Conservation (phyloP, 148 eudicot species). For the Pharnaceum exiguum region DNA sequence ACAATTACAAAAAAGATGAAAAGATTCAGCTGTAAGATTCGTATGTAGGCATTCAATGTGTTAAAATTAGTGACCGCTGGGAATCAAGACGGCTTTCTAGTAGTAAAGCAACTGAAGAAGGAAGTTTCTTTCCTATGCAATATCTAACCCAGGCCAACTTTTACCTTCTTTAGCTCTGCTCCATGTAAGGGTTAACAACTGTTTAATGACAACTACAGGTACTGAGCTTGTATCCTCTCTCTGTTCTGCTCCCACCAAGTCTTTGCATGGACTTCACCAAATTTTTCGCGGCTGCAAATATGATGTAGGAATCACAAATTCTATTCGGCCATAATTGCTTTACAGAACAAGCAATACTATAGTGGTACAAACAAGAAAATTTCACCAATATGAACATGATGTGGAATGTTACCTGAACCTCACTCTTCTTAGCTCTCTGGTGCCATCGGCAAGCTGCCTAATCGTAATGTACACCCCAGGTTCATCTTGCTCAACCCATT, state of each 20-base stretch:
- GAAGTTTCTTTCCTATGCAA: constrained; percentile 17
- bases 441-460: constrained; percentile 82
- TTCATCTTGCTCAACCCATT: constrained; percentile 96
- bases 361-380: too few relatives aligned
- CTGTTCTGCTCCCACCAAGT: constrained; percentile 81
- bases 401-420: constrained; percentile 78
- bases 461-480: constrained; percentile 90
- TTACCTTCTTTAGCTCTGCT: constrained; percentile 8
- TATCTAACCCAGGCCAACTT: constrained; percentile 9
- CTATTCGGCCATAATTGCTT: not conserved
- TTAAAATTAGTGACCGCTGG: constrained; percentile 8
- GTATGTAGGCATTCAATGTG: constrained; percentile 9
- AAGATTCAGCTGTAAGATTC: constrained; percentile 5
- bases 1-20: constrained; percentile 11
- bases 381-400: too few relatives aligned
- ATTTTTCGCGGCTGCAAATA: constrained; percentile 63
- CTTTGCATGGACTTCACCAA: constrained; percentile 75
- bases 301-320: not conserved
- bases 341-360: not conserved
- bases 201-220: too few relatives aligned
- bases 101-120: constrained; percentile 2
- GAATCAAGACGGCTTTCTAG: not conserved
- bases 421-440: constrained; percentile 84
- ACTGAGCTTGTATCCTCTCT: constrained; percentile 80
- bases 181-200: constrained; percentile 10